These are phyloP conservation scores for Lumnitzera littorea DNA, from an alignment of 345 rosid species.

Conservation along the genomic window DNA sequence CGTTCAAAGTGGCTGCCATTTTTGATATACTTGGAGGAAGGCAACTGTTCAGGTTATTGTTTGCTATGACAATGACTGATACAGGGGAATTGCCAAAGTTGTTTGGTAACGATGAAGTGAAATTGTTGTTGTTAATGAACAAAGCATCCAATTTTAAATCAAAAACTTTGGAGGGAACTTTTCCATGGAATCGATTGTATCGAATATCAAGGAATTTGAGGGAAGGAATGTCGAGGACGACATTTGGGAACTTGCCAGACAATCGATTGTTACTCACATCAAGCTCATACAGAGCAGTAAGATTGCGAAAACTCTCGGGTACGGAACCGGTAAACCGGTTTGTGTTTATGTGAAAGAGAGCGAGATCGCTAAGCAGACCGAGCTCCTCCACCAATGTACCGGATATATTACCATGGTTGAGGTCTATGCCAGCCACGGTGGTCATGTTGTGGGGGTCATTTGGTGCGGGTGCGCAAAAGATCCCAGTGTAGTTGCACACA, in stretches of 20 bases:
- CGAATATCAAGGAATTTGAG: slow-evolving; percentile 77
- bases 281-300: slow-evolving; percentile 54
- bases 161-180: slow-evolving; percentile 48
- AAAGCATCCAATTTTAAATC: slow-evolving; percentile 72
- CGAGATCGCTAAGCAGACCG: slow-evolving; percentile 64
- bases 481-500: slow-evolving; percentile 84
- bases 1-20: slow-evolving; percentile 49
- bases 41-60: slow-evolving; percentile 57
- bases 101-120: slow-evolving; percentile 46
- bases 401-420: slow-evolving; percentile 62
- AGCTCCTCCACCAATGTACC: slow-evolving; percentile 64
- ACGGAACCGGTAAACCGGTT: slow-evolving; percentile 60
- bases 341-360: slow-evolving; percentile 73
- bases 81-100: slow-evolving; percentile 75
- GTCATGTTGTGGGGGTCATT: slow-evolving; percentile 33
- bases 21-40: slow-evolving; percentile 53
- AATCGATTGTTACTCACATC: slow-evolving; percentile 77
- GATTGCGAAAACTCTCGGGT: slow-evolving; percentile 37
- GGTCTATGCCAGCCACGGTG: slow-evolving; percentile 82
- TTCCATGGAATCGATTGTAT: slow-evolving; percentile 53
- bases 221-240: slow-evolving; percentile 49
- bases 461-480: slow-evolving; percentile 65
- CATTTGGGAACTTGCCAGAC: slow-evolving; percentile 53
- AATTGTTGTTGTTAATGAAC: slow-evolving; percentile 79
- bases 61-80: slow-evolving; percentile 73